These are phyloP conservation scores for Termitomyces bulborhizus DNA, from an alignment of 768 basidiomycete genomes.

Conservation along the genomic window DNA sequence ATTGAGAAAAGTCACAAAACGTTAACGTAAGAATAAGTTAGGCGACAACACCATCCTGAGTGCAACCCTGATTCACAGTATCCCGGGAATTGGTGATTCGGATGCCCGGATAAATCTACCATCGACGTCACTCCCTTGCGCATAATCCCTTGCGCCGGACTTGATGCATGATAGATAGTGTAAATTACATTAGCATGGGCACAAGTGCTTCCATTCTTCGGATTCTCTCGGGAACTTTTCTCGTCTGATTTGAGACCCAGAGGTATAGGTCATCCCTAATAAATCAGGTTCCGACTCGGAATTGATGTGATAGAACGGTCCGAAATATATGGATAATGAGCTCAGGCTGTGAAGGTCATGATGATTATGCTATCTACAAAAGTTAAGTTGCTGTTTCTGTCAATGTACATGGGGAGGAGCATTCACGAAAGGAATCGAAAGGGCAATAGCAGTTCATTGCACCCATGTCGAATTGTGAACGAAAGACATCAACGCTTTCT, in stretches of 20 bases:
- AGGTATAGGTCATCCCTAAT: too few relatives aligned
- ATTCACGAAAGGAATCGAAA: neutral
- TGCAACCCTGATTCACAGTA: neutral
- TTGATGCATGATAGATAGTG: neutral
- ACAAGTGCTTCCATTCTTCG: conserved; percentile 1
- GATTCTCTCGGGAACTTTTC: neutral
- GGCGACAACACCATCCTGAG: neutral
- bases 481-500: conserved; percentile 62
- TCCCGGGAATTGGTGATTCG: neutral
- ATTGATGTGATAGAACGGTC: neutral
- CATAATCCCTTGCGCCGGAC: too few relatives aligned
- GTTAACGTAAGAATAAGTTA: neutral
- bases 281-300: conserved; percentile 1
- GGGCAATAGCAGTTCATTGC: neutral
- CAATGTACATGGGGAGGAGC: neutral
- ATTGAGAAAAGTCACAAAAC: neutral
- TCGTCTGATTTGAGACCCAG: neutral
- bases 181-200: too few relatives aligned
- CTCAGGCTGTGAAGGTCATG: neutral
- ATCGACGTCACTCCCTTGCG: neutral
- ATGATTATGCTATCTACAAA: neutral
- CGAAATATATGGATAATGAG: neutral
- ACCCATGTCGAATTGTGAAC: conserved; percentile 18
- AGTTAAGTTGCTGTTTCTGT: neutral
- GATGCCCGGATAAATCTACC: neutral